Evolutionary conservation across 2,329 filamentous ascomycete genomes (phyloP).

Genomic region (Aaosphaeria pasadenensis): DNA sequence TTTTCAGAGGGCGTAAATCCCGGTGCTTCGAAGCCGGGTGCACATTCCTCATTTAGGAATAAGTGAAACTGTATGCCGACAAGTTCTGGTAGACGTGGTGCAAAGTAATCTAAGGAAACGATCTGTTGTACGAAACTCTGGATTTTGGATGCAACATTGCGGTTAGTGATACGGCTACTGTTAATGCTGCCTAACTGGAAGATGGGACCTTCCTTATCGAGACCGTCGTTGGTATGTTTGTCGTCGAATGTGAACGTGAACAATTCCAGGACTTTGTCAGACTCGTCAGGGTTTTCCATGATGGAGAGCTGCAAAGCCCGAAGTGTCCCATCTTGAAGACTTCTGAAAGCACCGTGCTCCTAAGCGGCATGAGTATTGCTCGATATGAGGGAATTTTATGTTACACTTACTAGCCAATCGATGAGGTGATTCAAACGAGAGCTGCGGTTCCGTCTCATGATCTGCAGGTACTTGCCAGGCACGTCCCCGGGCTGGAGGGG

Average conservation of each 20-base stretch:
- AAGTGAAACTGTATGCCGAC: constrained; percentile 45
- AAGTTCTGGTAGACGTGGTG: constrained; percentile 28
- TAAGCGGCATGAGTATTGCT: constrained; percentile 15
- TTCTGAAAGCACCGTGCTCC: constrained; percentile 50
- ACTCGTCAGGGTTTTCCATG: constrained; percentile 36
- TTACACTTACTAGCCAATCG: constrained; percentile 44
- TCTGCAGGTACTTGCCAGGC: constrained; percentile 33
- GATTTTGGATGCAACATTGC: constrained; percentile 41
- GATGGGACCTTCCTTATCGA: constrained; percentile 18
- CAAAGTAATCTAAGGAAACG: constrained; percentile 34
- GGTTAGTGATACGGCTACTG: constrained; percentile 32
- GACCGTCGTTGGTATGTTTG: constrained; percentile 4
- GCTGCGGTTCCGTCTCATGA: constrained; percentile 41
- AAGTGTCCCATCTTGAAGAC: constrained; percentile 42
- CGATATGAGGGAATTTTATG: not conserved
- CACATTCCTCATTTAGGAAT: constrained; percentile 43
- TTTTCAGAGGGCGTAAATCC: constrained; percentile 30
- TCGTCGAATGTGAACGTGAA: constrained; percentile 52
- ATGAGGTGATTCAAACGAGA: constrained; percentile 43
- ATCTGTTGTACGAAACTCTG: constrained; percentile 43
- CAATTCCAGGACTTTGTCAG: constrained; percentile 44
- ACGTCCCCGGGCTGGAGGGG: constrained; percentile 2
- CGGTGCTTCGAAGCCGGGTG: constrained; percentile 39
- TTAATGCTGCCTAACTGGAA: constrained; percentile 15
- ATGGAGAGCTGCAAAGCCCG: constrained; percentile 48